phyloP scores from a whole-genome alignment of 2,329 filamentous ascomycete genomes.

The Apiospora malaysiana region DNA sequence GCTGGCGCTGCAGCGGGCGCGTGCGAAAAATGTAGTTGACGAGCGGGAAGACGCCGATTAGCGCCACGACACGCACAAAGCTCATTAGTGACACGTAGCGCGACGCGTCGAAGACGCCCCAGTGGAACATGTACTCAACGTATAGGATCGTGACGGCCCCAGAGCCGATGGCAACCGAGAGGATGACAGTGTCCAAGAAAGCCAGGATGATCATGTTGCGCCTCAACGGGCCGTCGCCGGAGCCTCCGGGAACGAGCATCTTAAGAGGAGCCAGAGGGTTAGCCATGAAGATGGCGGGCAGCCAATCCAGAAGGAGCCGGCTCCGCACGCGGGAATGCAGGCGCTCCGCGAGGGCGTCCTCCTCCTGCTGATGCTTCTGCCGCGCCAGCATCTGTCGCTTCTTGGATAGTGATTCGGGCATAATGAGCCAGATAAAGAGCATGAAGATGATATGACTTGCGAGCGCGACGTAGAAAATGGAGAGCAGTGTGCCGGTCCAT shows the following conservation, averaged over 20 bases:
- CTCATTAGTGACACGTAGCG: slow-evolving; percentile 84
- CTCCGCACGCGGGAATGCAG: slow-evolving; percentile 31
- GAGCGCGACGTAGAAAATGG: slow-evolving; percentile 84
- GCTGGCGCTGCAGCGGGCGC: slow-evolving; percentile 52
- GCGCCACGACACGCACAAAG: slow-evolving; percentile 73
- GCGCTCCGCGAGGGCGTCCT: slow-evolving; percentile 45
- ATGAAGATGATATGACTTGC: slow-evolving; percentile 77
- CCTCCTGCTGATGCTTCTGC: slow-evolving; percentile 65
- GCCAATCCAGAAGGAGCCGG: slow-evolving; percentile 31
- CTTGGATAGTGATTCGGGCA: slow-evolving; percentile 85
- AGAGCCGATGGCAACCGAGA: slow-evolving; percentile 81
- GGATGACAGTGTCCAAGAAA: slow-evolving; percentile 79
- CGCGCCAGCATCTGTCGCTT: slow-evolving; percentile 73
- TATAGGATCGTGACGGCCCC: slow-evolving; percentile 87
- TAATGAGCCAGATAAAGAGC: slow-evolving; percentile 69
- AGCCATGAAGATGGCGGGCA: slow-evolving; percentile 48
- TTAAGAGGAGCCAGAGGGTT: slow-evolving; percentile 81
- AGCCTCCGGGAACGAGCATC: slow-evolving; percentile 76
- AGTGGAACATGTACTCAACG: slow-evolving; percentile 78
- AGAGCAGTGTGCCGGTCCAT: slow-evolving; percentile 74
- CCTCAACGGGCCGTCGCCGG: slow-evolving; percentile 66
- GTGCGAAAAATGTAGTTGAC: slow-evolving; percentile 77
- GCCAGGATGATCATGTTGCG: slow-evolving; percentile 85
- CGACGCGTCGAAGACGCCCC: slow-evolving; percentile 81
- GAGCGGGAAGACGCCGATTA: slow-evolving; percentile 77